Base-by-base conservation (phyloP, 176 grass and related monocot species). In the Neostapfia colusana region DNA sequence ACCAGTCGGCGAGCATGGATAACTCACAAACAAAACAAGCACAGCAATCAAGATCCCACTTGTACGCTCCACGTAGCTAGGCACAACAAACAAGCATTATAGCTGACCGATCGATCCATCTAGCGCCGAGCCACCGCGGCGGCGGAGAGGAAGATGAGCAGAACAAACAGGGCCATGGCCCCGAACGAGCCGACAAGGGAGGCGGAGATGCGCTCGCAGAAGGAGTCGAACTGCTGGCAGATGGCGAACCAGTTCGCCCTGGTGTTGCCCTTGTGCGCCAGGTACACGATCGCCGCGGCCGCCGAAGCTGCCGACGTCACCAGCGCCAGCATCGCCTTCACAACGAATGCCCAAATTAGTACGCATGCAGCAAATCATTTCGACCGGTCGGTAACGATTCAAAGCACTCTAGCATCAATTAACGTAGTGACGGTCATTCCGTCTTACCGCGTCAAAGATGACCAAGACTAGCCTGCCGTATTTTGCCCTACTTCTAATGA, bases 241-340 rank as follows among this genome's bases (percentile, higher is more conserved):
- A n/a, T 85, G n/a, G 81, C 85, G 25, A 79, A 65, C 89, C 89
- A 88, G 55, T 91, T 91, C 0, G 85, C 85, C 66, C 51, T 58
- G 3, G 27, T 81, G 42, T 85, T 88, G 26, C 89, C 89, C 72
- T 88, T 88, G 72, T 88, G 85, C 56, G 77, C 81, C 65, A 91
- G 51, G 43, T 88, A 88, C 72, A 88, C 89, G 53, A 91, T 82
- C 5, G 77, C 85, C 38, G 85, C 24, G 0, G 85, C 85, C 11
- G 81, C 89, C 7, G 89, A 82, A 1, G 85, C 72, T 0, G 70
- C 76, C 1, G 88, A 72, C 2, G 80, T 81, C 80, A 87, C 37
- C 55, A 90, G 80, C 10, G 81, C 88, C 27, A 90, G 66, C 88
- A 90, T 90, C 4, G 58, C 88, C 88, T 90, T 76, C 48, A 63